Conservation (phyloP, 495 filamentous ascomycete species). For the Penicillium bovifimosum region DNA sequence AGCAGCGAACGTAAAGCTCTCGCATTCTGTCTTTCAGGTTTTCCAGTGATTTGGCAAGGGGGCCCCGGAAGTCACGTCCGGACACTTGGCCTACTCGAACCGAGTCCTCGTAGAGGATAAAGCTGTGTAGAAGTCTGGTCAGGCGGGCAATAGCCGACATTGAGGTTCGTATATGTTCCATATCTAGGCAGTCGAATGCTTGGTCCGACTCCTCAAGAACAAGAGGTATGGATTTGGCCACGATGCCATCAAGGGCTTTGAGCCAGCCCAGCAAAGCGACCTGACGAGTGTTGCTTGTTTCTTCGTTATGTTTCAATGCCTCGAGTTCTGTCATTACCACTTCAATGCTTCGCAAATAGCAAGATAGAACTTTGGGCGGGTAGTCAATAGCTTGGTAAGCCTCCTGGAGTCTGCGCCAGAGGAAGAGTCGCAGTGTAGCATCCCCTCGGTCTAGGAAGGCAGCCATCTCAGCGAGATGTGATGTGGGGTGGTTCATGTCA, state of each 20-base stretch:
- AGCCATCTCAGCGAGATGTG: constrained; percentile 63
- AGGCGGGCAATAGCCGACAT: constrained; percentile 62
- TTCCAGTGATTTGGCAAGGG: constrained; percentile 41
- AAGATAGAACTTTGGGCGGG: constrained; percentile 78
- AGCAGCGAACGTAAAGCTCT: constrained; percentile 84
- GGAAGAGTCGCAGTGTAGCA: constrained; percentile 71
- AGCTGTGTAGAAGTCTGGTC: constrained; percentile 66
- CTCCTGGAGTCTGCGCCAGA: constrained; percentile 83
- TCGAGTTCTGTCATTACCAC: constrained; percentile 71
- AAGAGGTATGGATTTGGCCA: constrained; percentile 58
- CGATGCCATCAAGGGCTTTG: constrained; percentile 67
- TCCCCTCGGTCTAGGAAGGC: constrained; percentile 77
- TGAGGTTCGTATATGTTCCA: constrained; percentile 64
- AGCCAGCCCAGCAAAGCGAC: constrained; percentile 67
- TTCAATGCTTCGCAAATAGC: constrained; percentile 77
- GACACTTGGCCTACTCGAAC: constrained; percentile 63
- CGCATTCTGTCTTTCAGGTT: constrained; percentile 66
- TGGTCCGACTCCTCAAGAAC: constrained; percentile 59
- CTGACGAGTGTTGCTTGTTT: constrained; percentile 55
- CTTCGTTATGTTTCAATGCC: constrained; percentile 54
- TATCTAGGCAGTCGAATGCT: constrained; percentile 79
- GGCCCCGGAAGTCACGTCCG: constrained; percentile 35
- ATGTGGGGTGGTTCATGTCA: constrained; percentile 11
- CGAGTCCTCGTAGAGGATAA: constrained; percentile 76
- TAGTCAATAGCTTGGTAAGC: constrained; percentile 82